Evolutionary conservation across 2,329 filamentous ascomycete species (phyloP), one percentile per base, ranked within the genome.

Genomic region (Paracamarosporium sp.): DNA sequence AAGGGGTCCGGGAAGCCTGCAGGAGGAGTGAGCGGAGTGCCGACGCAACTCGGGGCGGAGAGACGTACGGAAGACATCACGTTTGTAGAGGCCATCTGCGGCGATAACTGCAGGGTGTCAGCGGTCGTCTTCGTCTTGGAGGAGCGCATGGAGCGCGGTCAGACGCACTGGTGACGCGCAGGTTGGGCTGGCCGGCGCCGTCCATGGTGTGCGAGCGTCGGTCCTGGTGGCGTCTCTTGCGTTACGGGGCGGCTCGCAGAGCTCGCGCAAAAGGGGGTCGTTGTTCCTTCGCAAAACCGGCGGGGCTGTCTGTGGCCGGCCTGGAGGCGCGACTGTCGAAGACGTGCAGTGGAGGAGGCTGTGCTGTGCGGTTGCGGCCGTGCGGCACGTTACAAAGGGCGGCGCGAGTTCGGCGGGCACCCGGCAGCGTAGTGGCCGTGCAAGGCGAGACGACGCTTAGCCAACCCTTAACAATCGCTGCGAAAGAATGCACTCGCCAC

Each of bases 1-100:
- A 99, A 99, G 24, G 95, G 95, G 79, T 99, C 95, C 58, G 95
- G 95, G 68, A 98, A 97, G 75, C 94, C 95, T 98, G 70, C 25
- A 62, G 59, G 44, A 53, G 41, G 56, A 56, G 67, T 80, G 64
- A 80, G 74, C 58, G 64, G 51, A 30, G 46, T 53, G 41, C 53
- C 43, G 56, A 43, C 22, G 35, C 45, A 28, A 36, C 48, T 53
- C 20, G 56, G 46, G 33, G 27, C 20, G 40, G 17, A 55, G 53
- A 43, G 47, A 88, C 92, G 71, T 90, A 98, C 95, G 88, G 81
- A 99, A 98, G 61, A 99, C 93, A 91, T 99, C 95, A 80, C 95
- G 89, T 84, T 98, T 99, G 85, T 97, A 98, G 66, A 99, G 85
- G 60, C 95, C 95, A 85, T 99, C 95, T 69, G 95, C 95, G 69